Percentiles rank a stretch among this genome's conserved stretches.
Conservation (phyloP, 495 filamentous ascomycete genomes). For the Copromyces sp. region DNA sequence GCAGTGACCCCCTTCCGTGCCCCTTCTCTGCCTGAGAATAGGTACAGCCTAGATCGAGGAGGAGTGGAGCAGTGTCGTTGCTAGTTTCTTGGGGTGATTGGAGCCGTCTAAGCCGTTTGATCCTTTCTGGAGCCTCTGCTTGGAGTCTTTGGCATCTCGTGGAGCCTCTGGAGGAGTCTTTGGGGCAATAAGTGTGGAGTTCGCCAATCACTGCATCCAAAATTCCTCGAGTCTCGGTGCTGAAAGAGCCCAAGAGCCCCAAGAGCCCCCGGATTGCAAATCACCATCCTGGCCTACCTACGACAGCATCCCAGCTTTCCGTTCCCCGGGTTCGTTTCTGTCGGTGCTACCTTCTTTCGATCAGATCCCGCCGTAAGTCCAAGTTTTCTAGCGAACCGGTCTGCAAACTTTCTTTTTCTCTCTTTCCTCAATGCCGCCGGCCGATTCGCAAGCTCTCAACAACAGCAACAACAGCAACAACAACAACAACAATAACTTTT, state of each 20-base stretch:
- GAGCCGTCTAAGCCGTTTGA: not conserved
- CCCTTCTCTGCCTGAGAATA: not conserved
- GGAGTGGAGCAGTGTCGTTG: not conserved
- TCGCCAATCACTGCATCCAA: not conserved
- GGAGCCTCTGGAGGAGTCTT: not conserved
- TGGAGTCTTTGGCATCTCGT: not conserved
- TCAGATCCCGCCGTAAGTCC: not conserved
- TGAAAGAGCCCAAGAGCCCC: not conserved
- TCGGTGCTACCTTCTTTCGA: not conserved
- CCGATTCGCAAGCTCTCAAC: conserved; percentile 8
- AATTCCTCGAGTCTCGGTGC: not conserved
- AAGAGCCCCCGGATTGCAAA: not conserved
- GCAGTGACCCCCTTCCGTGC: not conserved
- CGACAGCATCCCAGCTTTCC: not conserved
- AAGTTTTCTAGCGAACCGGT: not conserved
- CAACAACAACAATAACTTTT: conserved; percentile 12
- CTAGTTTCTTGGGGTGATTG: not conserved
- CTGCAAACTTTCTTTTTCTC: not conserved
- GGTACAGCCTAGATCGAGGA: not conserved
- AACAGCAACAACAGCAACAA: too few relatives aligned
- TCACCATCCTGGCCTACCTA: not conserved
- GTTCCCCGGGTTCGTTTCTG: not conserved
- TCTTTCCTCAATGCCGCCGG: conserved; percentile 15
- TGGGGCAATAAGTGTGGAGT: not conserved
- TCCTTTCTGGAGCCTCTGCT: not conserved